phyloP scores from a whole-genome alignment of 768 basidiomycete genomes.

The Auricularia auricula-judae region DNA sequence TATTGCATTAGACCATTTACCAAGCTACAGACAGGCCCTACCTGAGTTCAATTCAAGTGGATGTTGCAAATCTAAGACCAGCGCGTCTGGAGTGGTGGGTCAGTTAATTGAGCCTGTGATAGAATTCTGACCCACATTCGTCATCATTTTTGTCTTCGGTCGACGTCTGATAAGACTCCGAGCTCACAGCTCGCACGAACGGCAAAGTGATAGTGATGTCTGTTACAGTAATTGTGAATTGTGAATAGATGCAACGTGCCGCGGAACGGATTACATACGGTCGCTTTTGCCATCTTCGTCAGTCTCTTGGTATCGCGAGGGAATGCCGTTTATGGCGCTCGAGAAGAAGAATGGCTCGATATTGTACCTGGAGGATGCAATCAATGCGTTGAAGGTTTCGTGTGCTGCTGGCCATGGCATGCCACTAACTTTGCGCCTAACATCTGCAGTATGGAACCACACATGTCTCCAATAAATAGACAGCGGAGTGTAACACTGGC shows the following conservation, averaged over 20 bases:
- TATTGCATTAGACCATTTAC: background rate
- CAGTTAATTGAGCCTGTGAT: background rate
- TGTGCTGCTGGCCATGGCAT: too few species aligned
- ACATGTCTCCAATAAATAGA: conserved; percentile 39
- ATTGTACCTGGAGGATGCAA: conserved; percentile 26
- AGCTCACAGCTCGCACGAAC: conserved; percentile 13
- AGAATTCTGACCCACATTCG: background rate
- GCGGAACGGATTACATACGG: conserved; percentile 27
- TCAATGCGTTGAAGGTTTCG: too few species aligned
- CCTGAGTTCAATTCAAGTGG: background rate
- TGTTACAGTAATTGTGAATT: conserved; percentile 21
- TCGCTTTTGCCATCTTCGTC: conserved; percentile 30
- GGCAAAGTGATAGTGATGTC: conserved; percentile 47
- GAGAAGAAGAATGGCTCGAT: conserved; percentile 60
- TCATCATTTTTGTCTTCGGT: background rate
- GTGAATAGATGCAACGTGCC: too few species aligned
- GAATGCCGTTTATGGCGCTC: conserved; percentile 56
- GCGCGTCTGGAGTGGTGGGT: background rate
- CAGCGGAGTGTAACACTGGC: conserved; percentile 31
- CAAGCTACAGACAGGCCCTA: background rate
- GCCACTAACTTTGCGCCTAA: conserved; percentile 39
- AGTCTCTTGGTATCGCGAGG: conserved; percentile 50
- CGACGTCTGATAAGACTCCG: background rate
- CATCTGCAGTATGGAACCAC: conserved; percentile 42
- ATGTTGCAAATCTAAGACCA: background rate